Base-by-base conservation (phyloP, 192 early-diverging fungal species). In the Linnemannia zychae region DNA sequence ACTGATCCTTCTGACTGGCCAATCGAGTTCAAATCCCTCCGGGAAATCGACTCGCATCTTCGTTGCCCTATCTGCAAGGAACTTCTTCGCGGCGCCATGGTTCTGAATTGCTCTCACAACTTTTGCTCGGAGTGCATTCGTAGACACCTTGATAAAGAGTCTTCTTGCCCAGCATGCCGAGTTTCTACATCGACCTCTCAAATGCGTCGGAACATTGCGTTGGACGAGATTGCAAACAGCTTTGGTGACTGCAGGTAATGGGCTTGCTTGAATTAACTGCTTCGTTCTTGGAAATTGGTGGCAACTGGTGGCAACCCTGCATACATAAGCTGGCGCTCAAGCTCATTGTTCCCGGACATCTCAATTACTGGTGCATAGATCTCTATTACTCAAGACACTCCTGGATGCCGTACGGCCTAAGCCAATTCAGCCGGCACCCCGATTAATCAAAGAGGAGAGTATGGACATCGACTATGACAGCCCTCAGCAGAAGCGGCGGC, bases 41-140 rank as follows among this genome's bases (percentile, higher is more conserved):
- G 91, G 48, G 86, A 90, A 40, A 83, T 95, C 7, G 95, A 96
- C 78, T 90, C 93, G 28, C 88, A 92, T 28, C 84, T 95, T 34
- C 90, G 95, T 15, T 96, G 95, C 75, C 91, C 93, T 0, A 93
- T 96, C 34, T 96, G 95, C 81, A 95, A 95, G 80, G 95, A 96
- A 67, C 89, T 92, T 60, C 91, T 92, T 46, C 67, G 87, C 31
- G 92, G 92, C 7, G 84, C 94, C 68, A 89, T 94, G 86, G 90
- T 92, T 7, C 72, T 92, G 5, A 65, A 90, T n/a, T 96, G 95
- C 80, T 87, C 85, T 1, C 95, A 96, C 79, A 93, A 93, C 17
- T 96, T 96, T 75, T 96, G 95, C 78, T 94, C 95, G 20, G 88
- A 92, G 20, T 96, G 95, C 73, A 91, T 95, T 12, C 92, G 95